Evolutionary conservation across 257 asterid genomes (phyloP).

Genomic region (Primulina huaijiensis): DNA sequence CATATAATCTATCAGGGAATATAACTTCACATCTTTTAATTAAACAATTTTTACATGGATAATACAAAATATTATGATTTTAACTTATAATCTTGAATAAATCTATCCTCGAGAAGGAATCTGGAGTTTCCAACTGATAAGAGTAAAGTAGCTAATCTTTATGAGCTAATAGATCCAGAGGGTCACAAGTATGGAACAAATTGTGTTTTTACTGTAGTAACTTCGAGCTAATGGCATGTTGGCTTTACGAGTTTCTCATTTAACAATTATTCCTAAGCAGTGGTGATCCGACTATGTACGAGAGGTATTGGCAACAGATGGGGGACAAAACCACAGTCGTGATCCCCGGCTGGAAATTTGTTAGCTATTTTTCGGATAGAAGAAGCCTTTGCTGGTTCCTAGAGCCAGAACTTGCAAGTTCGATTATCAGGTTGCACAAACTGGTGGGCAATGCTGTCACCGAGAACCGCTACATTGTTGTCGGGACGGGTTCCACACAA

Average conservation of each 20-base stretch:
- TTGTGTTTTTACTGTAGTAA: not conserved
- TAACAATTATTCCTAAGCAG: conserved; percentile 33
- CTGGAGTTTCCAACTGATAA: not conserved
- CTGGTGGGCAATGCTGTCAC: conserved; percentile 76
- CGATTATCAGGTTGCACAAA: conserved; percentile 64
- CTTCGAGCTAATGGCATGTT: not conserved
- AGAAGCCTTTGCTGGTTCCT: conserved; percentile 79
- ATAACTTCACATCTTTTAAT: too few relatives aligned
- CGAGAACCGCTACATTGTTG: conserved; percentile 68
- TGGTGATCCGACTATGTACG: conserved; percentile 97
- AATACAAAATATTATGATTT: too few relatives aligned
- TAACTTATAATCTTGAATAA: too few relatives aligned
- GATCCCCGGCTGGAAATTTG: conserved; percentile 84
- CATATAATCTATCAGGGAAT: too few relatives aligned
- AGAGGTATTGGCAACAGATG: conserved; percentile 63
- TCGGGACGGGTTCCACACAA: conserved; percentile 94
- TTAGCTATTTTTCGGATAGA: conserved; percentile 77
- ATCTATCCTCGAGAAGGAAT: too few relatives aligned
- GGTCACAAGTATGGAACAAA: too few relatives aligned
- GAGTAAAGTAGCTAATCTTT: not conserved
- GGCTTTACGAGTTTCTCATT: not conserved
- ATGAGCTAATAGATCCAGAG: too few relatives aligned
- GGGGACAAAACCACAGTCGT: conserved; percentile 66
- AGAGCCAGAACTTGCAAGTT: conserved; percentile 63
- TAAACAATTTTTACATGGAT: too few relatives aligned